A percentile compares a stretch with the other conserved stretches of the same genome.
These are phyloP conservation scores for Aspergillus fumigatus DNA, from an alignment of 2,329 filamentous ascomycete genomes.

Conservation along the genomic window DNA sequence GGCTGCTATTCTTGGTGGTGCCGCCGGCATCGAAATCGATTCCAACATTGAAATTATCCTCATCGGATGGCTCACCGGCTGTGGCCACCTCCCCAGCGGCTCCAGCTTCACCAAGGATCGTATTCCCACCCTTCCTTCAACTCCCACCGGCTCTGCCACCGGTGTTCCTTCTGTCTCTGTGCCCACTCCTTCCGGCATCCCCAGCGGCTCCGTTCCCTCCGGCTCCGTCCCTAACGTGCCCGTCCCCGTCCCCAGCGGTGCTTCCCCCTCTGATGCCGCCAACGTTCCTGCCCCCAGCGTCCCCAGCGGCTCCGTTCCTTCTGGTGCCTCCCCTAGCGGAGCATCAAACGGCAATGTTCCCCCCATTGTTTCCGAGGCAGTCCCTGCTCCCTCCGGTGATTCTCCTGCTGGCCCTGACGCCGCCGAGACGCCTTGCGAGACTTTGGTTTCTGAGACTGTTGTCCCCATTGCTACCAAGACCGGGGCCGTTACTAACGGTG, in stretches of 20 bases:
- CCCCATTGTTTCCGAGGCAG: slow-evolving; percentile 5
- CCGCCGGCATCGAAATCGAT: slow-evolving; percentile 47
- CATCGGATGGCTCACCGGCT: slow-evolving; percentile 36
- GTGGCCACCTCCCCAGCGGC: slow-evolving; percentile 20
- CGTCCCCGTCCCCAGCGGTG: not conserved
- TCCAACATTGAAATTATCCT: slow-evolving; percentile 50
- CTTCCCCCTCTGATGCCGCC: not conserved
- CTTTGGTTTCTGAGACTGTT: slow-evolving; percentile 11
- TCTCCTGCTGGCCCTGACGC: slow-evolving; percentile 8
- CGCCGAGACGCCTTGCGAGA: slow-evolving; percentile 16
- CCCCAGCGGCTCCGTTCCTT: not conserved
- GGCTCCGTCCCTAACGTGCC: not conserved
- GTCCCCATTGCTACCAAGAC: slow-evolving; percentile 7
- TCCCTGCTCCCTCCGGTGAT: not conserved
- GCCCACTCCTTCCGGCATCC: slow-evolving; percentile 1
- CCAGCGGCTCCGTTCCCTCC: slow-evolving; percentile 2
- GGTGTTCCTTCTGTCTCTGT: slow-evolving; percentile 1
- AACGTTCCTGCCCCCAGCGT: not conserved
- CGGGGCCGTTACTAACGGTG: slow-evolving; percentile 1
- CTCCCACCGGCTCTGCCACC: not conserved
- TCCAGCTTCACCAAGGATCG: slow-evolving; percentile 11
- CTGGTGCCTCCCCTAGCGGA: not conserved
- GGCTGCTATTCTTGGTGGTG: slow-evolving; percentile 32
- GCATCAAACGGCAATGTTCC: slow-evolving; percentile 9
- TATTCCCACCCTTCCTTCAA: slow-evolving; percentile 3